A percentile compares a stretch with the other conserved stretches of the same genome.
Evolutionary conservation across 768 basidiomycete genomes (phyloP).

Genomic region (Inosperma sp.): DNA sequence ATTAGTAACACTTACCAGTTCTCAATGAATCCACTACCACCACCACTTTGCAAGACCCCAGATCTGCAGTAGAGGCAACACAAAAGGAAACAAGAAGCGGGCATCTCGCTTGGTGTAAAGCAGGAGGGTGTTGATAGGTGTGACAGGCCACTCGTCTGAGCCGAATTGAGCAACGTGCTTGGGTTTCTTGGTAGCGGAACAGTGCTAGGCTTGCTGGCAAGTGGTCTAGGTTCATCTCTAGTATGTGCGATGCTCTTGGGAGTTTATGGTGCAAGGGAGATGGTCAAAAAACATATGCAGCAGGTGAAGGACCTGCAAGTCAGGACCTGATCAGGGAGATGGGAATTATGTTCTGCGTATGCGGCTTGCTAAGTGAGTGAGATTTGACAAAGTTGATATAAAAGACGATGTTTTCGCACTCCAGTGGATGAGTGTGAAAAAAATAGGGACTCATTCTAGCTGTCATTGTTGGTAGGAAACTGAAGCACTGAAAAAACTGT

Average conservation of each 20-base stretch:
- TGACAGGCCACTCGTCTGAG: constrained; percentile 56
- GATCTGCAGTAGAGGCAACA: too few relatives aligned
- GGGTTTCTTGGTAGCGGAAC: constrained; percentile 54
- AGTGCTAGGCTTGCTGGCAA: constrained; percentile 45
- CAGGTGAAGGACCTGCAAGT: constrained; percentile 53
- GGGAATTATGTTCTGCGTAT: too few relatives aligned
- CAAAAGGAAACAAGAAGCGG: too few relatives aligned
- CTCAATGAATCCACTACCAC: too few relatives aligned
- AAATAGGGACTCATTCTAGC: neutral
- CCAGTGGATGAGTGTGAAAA: constrained; percentile 43
- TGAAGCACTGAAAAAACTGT: constrained; percentile 46
- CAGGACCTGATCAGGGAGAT: too few relatives aligned
- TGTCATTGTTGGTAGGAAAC: constrained; percentile 40
- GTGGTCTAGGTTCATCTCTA: constrained; percentile 48
- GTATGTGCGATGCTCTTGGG: constrained; percentile 58
- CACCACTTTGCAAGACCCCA: too few relatives aligned
- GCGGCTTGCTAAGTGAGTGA: too few relatives aligned
- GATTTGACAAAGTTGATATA: constrained; percentile 41
- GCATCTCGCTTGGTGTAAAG: constrained; percentile 51
- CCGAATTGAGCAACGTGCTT: constrained; percentile 44
- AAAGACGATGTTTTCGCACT: constrained; percentile 52
- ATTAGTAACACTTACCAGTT: too few relatives aligned
- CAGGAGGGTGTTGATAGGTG: constrained; percentile 57
- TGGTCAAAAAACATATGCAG: constrained; percentile 47
- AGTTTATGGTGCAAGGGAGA: constrained; percentile 47